These are phyloP conservation scores for Dioscorea zingiberensis DNA, from an alignment of 106 monocot genomes.

Conservation along the genomic window DNA sequence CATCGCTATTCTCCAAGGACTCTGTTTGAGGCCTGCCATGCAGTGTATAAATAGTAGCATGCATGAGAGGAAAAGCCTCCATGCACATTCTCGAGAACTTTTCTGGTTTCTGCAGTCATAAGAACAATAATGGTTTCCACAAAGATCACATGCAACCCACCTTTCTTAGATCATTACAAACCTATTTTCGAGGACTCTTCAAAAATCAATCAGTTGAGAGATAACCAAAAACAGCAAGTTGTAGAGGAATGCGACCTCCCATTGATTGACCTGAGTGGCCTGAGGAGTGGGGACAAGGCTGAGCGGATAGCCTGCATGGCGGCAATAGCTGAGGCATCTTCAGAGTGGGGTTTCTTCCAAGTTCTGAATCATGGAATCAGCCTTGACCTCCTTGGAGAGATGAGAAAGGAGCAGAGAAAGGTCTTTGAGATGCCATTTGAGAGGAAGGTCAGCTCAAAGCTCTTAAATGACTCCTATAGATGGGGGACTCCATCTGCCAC, in stretches of 20 bases:
- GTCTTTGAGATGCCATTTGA: slow-evolving; percentile 60
- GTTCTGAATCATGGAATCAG: slow-evolving; percentile 77
- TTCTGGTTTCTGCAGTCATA: background rate
- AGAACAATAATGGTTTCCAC: background rate
- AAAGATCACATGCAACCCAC: slow-evolving; percentile 10
- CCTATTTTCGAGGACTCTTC: background rate
- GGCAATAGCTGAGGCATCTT: slow-evolving; percentile 33
- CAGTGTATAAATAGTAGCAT: background rate
- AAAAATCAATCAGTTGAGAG: background rate
- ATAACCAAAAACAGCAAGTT: background rate
- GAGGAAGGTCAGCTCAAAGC: slow-evolving; percentile 37
- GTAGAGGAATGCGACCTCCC: slow-evolving; percentile 39
- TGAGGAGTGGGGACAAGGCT: slow-evolving; percentile 7
- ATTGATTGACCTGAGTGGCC: slow-evolving; percentile 31
- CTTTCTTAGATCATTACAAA: slow-evolving; percentile 14
- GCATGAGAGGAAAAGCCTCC: background rate
- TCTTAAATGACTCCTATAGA: slow-evolving; percentile 56
- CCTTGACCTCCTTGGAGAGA: slow-evolving; percentile 40
- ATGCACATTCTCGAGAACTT: background rate
- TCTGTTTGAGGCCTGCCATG: slow-evolving; percentile 7
- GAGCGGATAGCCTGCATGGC: slow-evolving; percentile 28
- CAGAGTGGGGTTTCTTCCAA: slow-evolving; percentile 80
- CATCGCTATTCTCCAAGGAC: background rate
- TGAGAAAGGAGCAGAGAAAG: slow-evolving; percentile 55
- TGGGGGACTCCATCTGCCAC: slow-evolving; percentile 78